phyloP scores from a whole-genome alignment of 306 rosid species.

The Carpinus fangiana region DNA sequence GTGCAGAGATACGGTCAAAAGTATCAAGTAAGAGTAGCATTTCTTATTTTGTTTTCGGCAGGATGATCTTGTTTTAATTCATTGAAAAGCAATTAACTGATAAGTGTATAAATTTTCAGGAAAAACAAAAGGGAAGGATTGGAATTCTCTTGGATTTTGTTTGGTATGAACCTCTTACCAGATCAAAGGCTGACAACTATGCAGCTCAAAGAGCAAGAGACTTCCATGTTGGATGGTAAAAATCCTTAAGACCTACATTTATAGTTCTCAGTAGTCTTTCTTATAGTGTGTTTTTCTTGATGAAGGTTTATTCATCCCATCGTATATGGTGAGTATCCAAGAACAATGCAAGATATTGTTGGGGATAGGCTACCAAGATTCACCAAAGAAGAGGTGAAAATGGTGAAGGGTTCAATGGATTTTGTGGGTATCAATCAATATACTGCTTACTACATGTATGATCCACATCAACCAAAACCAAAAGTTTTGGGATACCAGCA shows the following conservation, averaged over 20 bases:
- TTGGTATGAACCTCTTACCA: slow-evolving; percentile 91
- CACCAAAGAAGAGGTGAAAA: slow-evolving; percentile 69
- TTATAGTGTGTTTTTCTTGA: slow-evolving; percentile 5
- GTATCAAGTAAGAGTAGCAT: slow-evolving; percentile 54
- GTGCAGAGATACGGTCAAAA: slow-evolving; percentile 78
- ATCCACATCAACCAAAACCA: slow-evolving; percentile 53
- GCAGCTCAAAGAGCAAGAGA: slow-evolving; percentile 98
- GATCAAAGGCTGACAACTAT: slow-evolving; percentile 76
- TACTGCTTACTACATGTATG: slow-evolving; percentile 68
- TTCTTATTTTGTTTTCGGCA: background rate
- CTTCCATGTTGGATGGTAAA: slow-evolving; percentile 94
- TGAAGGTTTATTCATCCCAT: slow-evolving; percentile 88
- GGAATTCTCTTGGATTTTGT: slow-evolving; percentile 87
- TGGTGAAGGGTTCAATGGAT: slow-evolving; percentile 81
- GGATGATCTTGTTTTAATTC: background rate
- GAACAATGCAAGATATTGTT: slow-evolving; percentile 69
- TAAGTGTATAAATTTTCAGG: slow-evolving; percentile 41
- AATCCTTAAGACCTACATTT: background rate
- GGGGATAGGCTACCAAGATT: slow-evolving; percentile 85
- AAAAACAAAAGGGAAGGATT: slow-evolving; percentile 72
- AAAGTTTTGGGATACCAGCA: slow-evolving; percentile 66
- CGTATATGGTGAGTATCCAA: slow-evolving; percentile 91
- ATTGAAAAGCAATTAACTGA: background rate
- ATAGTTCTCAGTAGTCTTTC: background rate
- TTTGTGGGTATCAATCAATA: slow-evolving; percentile 85